These are phyloP conservation scores for Malassezia caprae DNA, from an alignment of 1,284 basidiomycete species.

Conservation along the genomic window DNA sequence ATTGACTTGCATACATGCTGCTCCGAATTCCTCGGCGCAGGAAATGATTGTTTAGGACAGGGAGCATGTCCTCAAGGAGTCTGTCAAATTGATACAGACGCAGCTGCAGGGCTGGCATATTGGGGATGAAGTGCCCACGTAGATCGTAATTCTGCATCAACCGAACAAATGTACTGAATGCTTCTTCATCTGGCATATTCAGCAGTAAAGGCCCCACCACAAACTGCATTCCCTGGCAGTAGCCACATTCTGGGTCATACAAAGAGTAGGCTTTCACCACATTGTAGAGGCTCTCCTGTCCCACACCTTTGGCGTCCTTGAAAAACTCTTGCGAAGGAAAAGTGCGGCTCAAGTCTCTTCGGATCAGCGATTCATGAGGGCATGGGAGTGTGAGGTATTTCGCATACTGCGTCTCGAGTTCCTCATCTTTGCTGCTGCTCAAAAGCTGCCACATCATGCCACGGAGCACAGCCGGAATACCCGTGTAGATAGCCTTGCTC, in stretches of 20 bases:
- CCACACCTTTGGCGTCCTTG: constrained; percentile 70
- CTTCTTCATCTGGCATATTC: constrained; percentile 61
- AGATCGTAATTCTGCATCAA: constrained; percentile 96
- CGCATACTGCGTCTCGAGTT: constrained; percentile 75
- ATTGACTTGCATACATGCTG: constrained; percentile 82
- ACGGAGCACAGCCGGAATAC: constrained; percentile 72
- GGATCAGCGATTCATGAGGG: constrained; percentile 84
- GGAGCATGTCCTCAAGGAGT: constrained; percentile 78
- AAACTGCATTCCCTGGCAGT: constrained; percentile 82
- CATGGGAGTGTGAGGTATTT: constrained; percentile 68
- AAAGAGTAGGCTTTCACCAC: constrained; percentile 94
- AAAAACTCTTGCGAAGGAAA: constrained; percentile 98
- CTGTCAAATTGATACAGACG: constrained; percentile 86
- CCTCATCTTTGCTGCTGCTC: constrained; percentile 73
- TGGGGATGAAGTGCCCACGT: constrained; percentile 82
- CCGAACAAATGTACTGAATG: constrained; percentile 87
- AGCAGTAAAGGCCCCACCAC: constrained; percentile 84
- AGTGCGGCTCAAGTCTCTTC: constrained; percentile 75
- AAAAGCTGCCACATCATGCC: constrained; percentile 99
- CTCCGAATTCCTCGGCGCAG: constrained; percentile 82
- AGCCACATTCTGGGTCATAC: constrained; percentile 90
- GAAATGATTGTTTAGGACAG: constrained; percentile 81
- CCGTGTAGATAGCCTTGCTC: constrained; percentile 77
- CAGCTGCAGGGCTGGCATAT: constrained; percentile 92
- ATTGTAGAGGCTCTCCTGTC: constrained; percentile 92